A percentile compares a stretch with the other conserved stretches of the same genome.
These are phyloP conservation scores for Piromyces finnis DNA, from an alignment of 192 early-diverging fungal species.

Conservation along the genomic window DNA sequence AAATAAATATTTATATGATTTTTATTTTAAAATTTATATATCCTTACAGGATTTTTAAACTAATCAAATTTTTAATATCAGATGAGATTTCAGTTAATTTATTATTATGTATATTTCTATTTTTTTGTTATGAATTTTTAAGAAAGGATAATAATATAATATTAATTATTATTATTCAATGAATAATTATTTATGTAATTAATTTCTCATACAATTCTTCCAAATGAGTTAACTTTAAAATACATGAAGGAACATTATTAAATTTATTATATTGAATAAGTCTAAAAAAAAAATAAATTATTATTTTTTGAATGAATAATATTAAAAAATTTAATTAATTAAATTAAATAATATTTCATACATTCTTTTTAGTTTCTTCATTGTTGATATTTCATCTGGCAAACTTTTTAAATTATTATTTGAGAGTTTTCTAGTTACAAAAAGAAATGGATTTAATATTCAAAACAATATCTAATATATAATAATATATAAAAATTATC, in stretches of 20 bases:
- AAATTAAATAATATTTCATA: not conserved
- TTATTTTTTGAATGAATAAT: too few relatives aligned
- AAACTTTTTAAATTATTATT: not conserved
- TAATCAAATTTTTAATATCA: not conserved
- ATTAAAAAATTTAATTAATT: too few relatives aligned
- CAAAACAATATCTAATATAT: too few relatives aligned
- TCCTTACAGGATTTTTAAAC: not conserved
- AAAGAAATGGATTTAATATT: too few relatives aligned
- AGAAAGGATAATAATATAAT: too few relatives aligned
- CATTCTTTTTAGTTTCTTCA: not conserved
- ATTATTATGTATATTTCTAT: not conserved
- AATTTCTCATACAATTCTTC: not conserved
- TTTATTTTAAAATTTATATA: too few relatives aligned
- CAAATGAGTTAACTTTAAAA: not conserved
- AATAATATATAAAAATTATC: too few relatives aligned
- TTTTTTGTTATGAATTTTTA: too few relatives aligned
- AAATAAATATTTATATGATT: too few relatives aligned
- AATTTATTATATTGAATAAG: not conserved
- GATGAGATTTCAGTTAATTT: not conserved
- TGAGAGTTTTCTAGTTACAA: not conserved
- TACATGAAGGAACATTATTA: not conserved
- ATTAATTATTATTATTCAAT: too few relatives aligned
- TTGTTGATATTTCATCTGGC: not conserved
- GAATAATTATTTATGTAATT: too few relatives aligned
- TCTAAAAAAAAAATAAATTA: not conserved